These are phyloP conservation scores for Irpex lacteus DNA, from an alignment of 1,284 basidiomycete genomes.

Conservation along the genomic window DNA sequence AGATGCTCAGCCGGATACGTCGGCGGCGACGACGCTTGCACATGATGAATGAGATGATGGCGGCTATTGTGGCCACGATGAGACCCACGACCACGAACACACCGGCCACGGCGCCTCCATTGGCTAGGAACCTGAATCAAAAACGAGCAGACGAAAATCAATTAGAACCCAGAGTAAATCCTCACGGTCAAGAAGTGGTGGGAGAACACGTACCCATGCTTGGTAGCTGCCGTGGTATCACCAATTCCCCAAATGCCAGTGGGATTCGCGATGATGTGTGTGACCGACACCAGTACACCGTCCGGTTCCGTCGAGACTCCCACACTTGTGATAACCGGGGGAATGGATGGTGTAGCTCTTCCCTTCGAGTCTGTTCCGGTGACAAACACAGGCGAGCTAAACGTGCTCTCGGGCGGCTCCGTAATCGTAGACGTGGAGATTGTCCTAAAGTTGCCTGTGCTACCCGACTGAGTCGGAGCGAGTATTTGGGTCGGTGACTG, in stretches of 20 bases:
- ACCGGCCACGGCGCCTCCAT: constrained; percentile 53
- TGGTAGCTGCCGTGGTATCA: constrained; percentile 19
- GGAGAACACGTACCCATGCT: constrained; percentile 20
- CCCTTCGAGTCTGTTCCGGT: constrained; percentile 38
- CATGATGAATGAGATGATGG: constrained; percentile 33
- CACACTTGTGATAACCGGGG: constrained; percentile 44
- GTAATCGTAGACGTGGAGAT: constrained; percentile 35
- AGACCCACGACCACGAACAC: constrained; percentile 55
- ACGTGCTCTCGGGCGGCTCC: constrained; percentile 41
- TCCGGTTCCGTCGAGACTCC: constrained; percentile 42
- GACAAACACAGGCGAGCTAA: constrained; percentile 38
- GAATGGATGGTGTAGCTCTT: constrained; percentile 34
- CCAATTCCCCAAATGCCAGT: constrained; percentile 28
- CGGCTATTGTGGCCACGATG: constrained; percentile 34
- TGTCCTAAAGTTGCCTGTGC: neutral
- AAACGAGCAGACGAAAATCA: neutral
- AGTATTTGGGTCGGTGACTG: constrained; percentile 1
- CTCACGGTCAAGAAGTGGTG: constrained; percentile 3
- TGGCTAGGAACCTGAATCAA: constrained; percentile 46
- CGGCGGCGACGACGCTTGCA: constrained; percentile 41
- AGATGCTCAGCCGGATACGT: constrained; percentile 33
- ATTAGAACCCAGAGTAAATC: neutral
- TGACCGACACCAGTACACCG: constrained; percentile 42
- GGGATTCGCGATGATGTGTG: constrained; percentile 49
- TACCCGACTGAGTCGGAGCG: neutral